Evolutionary conservation across 768 basidiomycete genomes (phyloP).

Genomic region (Boletus tomentosulus): DNA sequence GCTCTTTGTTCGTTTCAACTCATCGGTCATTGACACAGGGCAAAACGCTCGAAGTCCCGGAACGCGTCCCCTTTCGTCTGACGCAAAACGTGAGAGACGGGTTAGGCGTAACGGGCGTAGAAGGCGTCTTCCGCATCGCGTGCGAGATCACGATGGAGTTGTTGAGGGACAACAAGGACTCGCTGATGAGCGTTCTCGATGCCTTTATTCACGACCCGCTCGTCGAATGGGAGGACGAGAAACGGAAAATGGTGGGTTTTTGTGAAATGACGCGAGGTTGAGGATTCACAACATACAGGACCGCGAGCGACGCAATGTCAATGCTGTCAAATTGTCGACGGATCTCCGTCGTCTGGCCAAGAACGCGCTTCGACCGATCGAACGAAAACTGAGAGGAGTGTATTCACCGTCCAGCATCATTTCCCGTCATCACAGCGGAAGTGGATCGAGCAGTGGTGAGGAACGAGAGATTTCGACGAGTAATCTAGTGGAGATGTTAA

Average conservation of each 20-base stretch:
- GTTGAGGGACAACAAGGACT: constrained; percentile 86
- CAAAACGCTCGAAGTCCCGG: constrained; percentile 80
- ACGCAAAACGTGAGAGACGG: constrained; percentile 93
- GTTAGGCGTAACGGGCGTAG: constrained; percentile 87
- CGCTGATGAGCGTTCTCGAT: constrained; percentile 91
- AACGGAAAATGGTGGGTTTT: constrained; percentile 52
- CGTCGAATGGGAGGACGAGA: constrained; percentile 91
- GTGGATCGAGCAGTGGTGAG: constrained; percentile 18
- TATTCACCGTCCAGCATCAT: constrained; percentile 48
- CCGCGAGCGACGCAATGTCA: constrained; percentile 45
- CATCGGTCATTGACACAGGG: constrained; percentile 40
- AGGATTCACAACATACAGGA: constrained; percentile 32
- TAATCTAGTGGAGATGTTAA: constrained; percentile 87
- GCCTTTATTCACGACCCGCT: constrained; percentile 97
- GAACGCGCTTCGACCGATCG: constrained; percentile 74
- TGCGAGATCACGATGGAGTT: constrained; percentile 89
- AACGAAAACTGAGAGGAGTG: constrained; percentile 75
- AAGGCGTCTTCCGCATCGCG: constrained; percentile 89
- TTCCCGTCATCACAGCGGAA: constrained; percentile 33
- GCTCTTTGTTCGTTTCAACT: not conserved
- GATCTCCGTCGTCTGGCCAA: constrained; percentile 68
- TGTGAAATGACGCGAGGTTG: not conserved
- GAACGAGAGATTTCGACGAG: constrained; percentile 61
- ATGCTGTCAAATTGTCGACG: constrained; percentile 44
- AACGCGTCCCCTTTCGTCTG: constrained; percentile 90